Percentiles rank a stretch among this genome's conserved stretches.
Evolutionary conservation across 169 alveolate genomes (phyloP).

Genomic region (Cryptosporidium meleagridis): DNA sequence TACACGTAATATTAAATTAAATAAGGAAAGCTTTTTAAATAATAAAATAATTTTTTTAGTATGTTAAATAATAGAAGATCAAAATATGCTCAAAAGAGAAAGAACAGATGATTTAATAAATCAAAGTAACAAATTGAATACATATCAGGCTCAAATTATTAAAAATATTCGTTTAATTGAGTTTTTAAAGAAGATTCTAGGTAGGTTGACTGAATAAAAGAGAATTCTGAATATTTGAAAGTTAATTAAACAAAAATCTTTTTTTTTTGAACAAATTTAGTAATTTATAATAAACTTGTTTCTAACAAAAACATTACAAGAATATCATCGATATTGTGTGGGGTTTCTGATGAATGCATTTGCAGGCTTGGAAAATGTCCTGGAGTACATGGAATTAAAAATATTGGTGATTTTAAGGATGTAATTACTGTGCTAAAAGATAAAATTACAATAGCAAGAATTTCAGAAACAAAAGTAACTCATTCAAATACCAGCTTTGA

Average conservation of each 20-base stretch:
- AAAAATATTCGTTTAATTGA: constrained; percentile 26
- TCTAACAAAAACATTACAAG: not conserved
- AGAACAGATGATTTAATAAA: not conserved
- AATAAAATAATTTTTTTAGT: not conserved
- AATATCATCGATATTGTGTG: constrained; percentile 60
- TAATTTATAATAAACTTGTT: constrained; percentile 30
- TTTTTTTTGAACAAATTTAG: not conserved
- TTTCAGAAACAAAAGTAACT: not conserved
- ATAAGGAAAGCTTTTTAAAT: not conserved
- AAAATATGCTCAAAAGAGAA: constrained; percentile 36
- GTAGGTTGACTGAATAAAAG: constrained; percentile 32
- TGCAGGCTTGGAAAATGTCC: constrained; percentile 40
- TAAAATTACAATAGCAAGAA: not conserved
- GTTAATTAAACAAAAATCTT: not conserved
- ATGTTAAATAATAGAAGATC: not conserved
- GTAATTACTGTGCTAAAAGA: constrained; percentile 6
- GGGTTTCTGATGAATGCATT: constrained; percentile 55
- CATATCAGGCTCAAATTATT: constrained; percentile 22
- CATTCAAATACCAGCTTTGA: not conserved
- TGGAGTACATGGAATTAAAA: constrained; percentile 38
- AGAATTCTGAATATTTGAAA: not conserved
- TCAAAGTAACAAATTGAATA: not conserved
- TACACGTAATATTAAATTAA: not conserved
- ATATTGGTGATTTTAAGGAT: constrained; percentile 6
- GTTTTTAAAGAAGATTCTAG: constrained; percentile 26